phyloP scores from a whole-genome alignment of 2,329 filamentous ascomycete species.

The Aspergillus clavatus region DNA sequence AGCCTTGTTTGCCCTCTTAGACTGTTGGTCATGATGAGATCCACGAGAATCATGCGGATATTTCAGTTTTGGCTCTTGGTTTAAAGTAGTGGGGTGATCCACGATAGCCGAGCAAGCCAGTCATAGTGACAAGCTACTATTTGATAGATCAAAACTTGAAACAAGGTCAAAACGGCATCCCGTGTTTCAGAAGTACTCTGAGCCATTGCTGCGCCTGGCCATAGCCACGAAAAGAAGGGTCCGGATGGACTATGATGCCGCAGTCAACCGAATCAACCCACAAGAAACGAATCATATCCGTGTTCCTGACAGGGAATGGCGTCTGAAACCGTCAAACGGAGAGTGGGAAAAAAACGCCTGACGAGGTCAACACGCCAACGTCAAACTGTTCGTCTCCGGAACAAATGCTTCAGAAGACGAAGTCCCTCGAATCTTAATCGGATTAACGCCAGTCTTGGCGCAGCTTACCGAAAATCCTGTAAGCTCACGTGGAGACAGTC shows the following conservation, averaged over 20 bases:
- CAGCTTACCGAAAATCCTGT: constrained; percentile 2
- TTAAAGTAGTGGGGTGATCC: background rate
- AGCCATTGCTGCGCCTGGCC: constrained; percentile 20
- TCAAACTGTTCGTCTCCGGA: background rate
- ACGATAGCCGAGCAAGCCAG: too few relatives aligned
- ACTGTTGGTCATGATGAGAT: background rate
- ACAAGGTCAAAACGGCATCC: constrained; percentile 1
- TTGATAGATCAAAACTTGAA: constrained; percentile 5
- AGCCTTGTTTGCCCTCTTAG: background rate
- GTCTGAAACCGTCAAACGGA: too few relatives aligned
- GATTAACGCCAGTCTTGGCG: background rate
- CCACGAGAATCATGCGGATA: background rate
- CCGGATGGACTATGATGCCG: background rate
- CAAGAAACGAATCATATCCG: too few relatives aligned
- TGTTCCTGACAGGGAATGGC: too few relatives aligned
- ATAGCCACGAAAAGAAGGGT: constrained; percentile 14
- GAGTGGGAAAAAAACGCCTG: background rate
- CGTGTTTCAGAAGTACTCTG: constrained; percentile 14
- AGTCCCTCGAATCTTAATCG: constrained; percentile 3
- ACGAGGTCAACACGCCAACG: background rate
- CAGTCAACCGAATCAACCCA: too few relatives aligned
- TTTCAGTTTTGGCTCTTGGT: background rate
- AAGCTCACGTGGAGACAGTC: constrained; percentile 14
- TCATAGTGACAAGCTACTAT: background rate
- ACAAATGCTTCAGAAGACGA: background rate